Base-by-base conservation (phyloP, 345 rosid genomes). In the Cardamine chenopodiifolia region DNA sequence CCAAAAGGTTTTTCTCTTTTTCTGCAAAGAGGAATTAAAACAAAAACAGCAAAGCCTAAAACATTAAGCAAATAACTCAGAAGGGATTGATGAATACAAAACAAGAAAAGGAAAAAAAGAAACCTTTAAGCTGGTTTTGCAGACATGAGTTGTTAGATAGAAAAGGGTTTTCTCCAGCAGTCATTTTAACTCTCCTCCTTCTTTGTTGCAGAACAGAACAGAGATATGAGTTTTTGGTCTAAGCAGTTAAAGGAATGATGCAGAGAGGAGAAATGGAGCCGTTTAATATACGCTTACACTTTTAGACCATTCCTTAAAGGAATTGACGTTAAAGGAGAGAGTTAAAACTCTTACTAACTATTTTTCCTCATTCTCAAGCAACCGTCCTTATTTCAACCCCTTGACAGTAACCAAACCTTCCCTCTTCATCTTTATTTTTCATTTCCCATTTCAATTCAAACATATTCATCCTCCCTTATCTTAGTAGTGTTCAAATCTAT, bases 71-170 rank as follows among this genome's bases (percentile, higher is more conserved):
- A 62, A 28, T 3, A 35, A 15, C 39, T 17, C 42, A 49, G 13
- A 68, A 68, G 73, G 73, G 19, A 49, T 4, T 35, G 61, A 63
- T 49, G 37, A 20, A 31, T 1, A 45, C 14, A 39, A 50, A 56
- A 7, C 20, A 23, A 50, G 47, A 74, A 74, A 53, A 57, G 17
- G 72, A 73, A 29, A 79, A 25, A 34, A 59, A 48, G 31, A 23
- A 59, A 90, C 97, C 99, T 89, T 69, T 85, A 50, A 88, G 84
- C 63, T 85, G 86, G 84, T 86, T 92, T 15, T 89, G 89, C 57
- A 88, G 71, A 25, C 86, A 84, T 79, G 87, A 81, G 74, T 84
- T 87, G 78, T 95, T 88, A 40, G 86, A 66, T n/a, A 86, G 88
- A 71, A 88, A 70, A 80, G 94, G 99, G 76, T 85, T 86, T 31